phyloP scores from a whole-genome alignment of 192 early-diverging fungal species.

The Coemansia sp. region DNA sequence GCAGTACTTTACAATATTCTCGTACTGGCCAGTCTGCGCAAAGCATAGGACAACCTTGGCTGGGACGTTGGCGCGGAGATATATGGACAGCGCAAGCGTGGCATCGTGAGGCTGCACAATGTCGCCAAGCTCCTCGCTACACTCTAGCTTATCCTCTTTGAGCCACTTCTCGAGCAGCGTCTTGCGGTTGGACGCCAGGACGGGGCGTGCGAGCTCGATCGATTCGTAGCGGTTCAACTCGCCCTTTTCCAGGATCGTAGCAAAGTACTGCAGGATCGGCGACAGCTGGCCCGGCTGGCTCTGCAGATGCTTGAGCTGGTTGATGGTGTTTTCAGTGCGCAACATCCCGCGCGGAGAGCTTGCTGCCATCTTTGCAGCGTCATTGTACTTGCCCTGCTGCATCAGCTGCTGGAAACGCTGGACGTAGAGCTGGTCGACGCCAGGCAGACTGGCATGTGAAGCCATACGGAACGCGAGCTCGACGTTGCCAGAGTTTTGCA shows the following conservation, averaged over 20 bases:
- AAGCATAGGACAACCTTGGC: constrained; percentile 95
- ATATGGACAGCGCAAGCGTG: constrained; percentile 91
- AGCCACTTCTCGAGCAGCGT: constrained; percentile 96
- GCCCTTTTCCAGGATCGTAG: constrained; percentile 89
- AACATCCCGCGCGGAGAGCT: constrained; percentile 93
- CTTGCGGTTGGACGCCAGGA: constrained; percentile 86
- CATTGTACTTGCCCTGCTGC: constrained; percentile 69
- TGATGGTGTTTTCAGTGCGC: constrained; percentile 91
- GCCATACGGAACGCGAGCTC: constrained; percentile 91
- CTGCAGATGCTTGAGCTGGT: constrained; percentile 85
- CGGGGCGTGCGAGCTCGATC: constrained; percentile 88
- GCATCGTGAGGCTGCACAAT: constrained; percentile 89
- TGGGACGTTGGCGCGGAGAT: constrained; percentile 90
- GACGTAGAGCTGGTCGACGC: constrained; percentile 88
- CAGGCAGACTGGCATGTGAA: constrained; percentile 83
- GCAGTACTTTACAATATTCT: constrained; percentile 95
- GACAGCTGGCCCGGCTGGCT: constrained; percentile 75
- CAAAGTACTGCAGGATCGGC: constrained; percentile 98
- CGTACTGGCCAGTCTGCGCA: constrained; percentile 92
- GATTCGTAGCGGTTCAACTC: constrained; percentile 94
- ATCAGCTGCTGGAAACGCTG: constrained; percentile 90
- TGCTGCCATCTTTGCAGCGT: constrained; percentile 95
- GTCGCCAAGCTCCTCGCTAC: constrained; percentile 98
- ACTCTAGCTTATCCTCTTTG: constrained; percentile 97
- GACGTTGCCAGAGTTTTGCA: constrained; percentile 75